These are phyloP conservation scores for Thinopyrum elongatum DNA, from an alignment of 176 grass and related monocot genomes.

Conservation along the genomic window DNA sequence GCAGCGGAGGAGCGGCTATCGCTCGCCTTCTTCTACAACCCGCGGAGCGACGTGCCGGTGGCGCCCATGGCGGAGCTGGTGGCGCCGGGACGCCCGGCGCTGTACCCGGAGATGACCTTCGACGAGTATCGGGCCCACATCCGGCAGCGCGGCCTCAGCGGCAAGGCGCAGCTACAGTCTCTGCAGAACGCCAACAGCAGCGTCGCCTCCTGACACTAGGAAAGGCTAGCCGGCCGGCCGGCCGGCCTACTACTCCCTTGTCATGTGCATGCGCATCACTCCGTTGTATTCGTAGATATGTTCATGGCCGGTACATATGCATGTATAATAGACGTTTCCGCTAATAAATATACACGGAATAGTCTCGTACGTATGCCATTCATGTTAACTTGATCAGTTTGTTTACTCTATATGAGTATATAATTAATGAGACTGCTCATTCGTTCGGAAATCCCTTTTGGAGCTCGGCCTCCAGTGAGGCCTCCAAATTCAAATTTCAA, in stretches of 20 bases:
- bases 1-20: conserved; percentile 59
- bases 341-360: background rate
- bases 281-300: background rate
- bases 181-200: conserved; percentile 10
- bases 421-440: background rate
- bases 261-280: background rate
- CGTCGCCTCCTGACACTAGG: background rate
- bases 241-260: background rate
- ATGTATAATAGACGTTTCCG: background rate
- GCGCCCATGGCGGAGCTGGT: conserved; percentile 59
- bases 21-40: conserved; percentile 92
- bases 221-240: background rate
- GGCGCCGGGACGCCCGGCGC: conserved; percentile 30
- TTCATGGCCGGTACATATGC: background rate
- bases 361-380: background rate
- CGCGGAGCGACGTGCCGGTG: conserved; percentile 54
- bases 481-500: too few species aligned
- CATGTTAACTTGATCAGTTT: background rate
- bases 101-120: conserved; percentile 77
- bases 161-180: conserved; percentile 64
- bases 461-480: too few species aligned
- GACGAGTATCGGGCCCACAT: conserved; percentile 71
- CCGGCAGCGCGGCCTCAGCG: conserved; percentile 53
- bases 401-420: background rate
- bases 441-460: too few species aligned